Conservation (phyloP, 176 grass and related monocot genomes). For the Alopecurus myosuroides region DNA sequence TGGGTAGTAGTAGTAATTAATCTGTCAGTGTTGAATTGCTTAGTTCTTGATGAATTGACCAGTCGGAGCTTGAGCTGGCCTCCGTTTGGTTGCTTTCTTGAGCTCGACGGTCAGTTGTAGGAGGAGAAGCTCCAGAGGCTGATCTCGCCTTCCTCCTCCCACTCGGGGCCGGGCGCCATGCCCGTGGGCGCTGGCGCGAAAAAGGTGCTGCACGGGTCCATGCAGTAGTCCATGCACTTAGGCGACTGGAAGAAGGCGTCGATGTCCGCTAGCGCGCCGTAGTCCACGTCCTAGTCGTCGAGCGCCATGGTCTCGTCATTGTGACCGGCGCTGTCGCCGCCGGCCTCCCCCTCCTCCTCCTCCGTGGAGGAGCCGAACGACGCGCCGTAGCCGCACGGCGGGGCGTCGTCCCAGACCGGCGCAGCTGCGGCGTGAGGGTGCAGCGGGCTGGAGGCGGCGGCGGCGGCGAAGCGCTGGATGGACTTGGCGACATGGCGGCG, state of each 20-base stretch:
- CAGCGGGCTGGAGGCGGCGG: conserved; percentile 44
- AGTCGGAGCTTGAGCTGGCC: not conserved
- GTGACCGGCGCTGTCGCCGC: no score
- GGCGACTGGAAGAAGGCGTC: no score
- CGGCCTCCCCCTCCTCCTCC: no score
- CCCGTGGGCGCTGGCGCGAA: conserved; percentile 44
- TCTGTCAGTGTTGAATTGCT: conserved; percentile 21
- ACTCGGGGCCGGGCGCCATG: conserved; percentile 33
- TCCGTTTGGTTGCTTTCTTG: not conserved
- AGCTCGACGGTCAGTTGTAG: not conserved
- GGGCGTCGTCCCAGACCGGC: no score
- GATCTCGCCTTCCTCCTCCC: conserved; percentile 79
- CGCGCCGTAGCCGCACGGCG: no score
- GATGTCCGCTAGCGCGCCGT: no score
- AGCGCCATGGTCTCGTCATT: no score
- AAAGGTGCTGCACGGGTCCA: conserved; percentile 54
- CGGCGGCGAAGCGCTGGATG: conserved; percentile 77
- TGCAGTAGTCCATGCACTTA: no score
- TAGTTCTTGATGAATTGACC: not conserved
- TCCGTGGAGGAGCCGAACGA: no score
- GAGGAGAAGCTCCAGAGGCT: conserved; percentile 88
- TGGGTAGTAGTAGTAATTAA: conserved; percentile 7
- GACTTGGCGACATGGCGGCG: no score
- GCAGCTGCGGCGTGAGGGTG: not conserved
- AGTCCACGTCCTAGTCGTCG: no score